Evolutionary conservation across 2,329 filamentous ascomycete genomes (phyloP).

Genomic region (Phaeosphaeria sp.): DNA sequence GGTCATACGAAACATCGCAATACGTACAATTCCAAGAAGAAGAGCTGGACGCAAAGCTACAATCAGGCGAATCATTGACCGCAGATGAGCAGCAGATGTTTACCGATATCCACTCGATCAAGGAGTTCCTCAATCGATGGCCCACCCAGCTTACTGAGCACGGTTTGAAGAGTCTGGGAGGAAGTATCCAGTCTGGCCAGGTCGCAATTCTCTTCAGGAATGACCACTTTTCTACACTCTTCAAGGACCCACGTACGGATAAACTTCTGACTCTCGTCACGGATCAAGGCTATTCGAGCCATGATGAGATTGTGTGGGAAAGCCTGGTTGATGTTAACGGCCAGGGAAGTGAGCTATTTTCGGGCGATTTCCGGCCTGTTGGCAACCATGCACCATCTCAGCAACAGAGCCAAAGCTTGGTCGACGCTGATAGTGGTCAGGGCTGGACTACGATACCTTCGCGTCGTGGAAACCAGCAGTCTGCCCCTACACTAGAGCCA

Average conservation of each 20-base stretch:
- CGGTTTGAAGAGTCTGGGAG: slow-evolving; percentile 77
- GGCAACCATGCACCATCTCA: slow-evolving; percentile 58
- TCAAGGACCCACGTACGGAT: slow-evolving; percentile 80
- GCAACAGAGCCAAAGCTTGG: slow-evolving; percentile 35
- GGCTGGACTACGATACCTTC: slow-evolving; percentile 64
- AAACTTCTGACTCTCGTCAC: slow-evolving; percentile 86
- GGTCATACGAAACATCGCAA: slow-evolving; percentile 90
- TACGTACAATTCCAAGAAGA: slow-evolving; percentile 88
- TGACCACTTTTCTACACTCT: slow-evolving; percentile 94
- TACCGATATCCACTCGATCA: slow-evolving; percentile 84
- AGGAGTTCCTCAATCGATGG: slow-evolving; percentile 77
- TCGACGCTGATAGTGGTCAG: slow-evolving; percentile 45
- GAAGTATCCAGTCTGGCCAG: slow-evolving; percentile 74
- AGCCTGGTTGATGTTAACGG: slow-evolving; percentile 88
- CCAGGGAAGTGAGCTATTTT: slow-evolving; percentile 80
- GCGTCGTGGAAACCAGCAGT: slow-evolving; percentile 36
- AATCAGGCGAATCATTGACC: slow-evolving; percentile 64
- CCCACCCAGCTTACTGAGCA: slow-evolving; percentile 86
- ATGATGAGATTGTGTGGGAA: slow-evolving; percentile 96
- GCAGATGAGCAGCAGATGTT: slow-evolving; percentile 79
- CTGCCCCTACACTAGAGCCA: slow-evolving; percentile 7
- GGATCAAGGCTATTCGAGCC: slow-evolving; percentile 85
- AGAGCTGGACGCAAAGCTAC: slow-evolving; percentile 82
- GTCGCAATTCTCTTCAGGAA: slow-evolving; percentile 95
- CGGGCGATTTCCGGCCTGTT: slow-evolving; percentile 89